phyloP scores from a whole-genome alignment of 2,329 filamentous ascomycete genomes.

The Zymoseptoria pseudotritici region DNA sequence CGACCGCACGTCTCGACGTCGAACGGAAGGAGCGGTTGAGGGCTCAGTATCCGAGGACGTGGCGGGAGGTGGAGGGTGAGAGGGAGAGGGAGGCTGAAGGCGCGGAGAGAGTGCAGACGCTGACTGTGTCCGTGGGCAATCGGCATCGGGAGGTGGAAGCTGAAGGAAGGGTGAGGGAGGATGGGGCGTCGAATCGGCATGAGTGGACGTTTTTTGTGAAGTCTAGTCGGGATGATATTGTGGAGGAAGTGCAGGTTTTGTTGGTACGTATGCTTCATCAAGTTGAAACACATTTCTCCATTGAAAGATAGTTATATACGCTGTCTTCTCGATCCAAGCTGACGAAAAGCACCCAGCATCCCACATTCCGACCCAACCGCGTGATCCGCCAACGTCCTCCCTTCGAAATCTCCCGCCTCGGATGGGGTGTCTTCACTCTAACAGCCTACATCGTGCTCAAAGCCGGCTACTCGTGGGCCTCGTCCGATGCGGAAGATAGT shows the following conservation, averaged over 20 bases:
- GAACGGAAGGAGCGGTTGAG: slow-evolving; percentile 24
- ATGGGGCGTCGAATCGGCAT: slow-evolving; percentile 31
- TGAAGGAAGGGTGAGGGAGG: neutral
- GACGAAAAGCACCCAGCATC: slow-evolving; percentile 27
- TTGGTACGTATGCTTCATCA: neutral
- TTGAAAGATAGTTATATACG: too few species aligned
- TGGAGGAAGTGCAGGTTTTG: slow-evolving; percentile 38
- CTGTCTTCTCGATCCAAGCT: neutral
- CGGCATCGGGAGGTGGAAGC: neutral
- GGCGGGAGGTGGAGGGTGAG: slow-evolving; percentile 31
- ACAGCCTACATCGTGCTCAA: slow-evolving; percentile 36
- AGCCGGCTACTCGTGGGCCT: slow-evolving; percentile 38
- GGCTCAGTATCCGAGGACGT: slow-evolving; percentile 31
- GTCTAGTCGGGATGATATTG: slow-evolving; percentile 37
- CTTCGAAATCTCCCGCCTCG: slow-evolving; percentile 34
- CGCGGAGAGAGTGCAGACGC: slow-evolving; percentile 28
- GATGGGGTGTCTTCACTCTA: slow-evolving; percentile 40
- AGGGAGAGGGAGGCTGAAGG: slow-evolving; percentile 24
- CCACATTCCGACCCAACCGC: slow-evolving; percentile 35
- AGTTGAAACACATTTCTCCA: too few species aligned
- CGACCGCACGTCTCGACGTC: slow-evolving; percentile 28
- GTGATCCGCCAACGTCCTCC: slow-evolving; percentile 31
- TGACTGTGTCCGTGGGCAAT: slow-evolving; percentile 28
- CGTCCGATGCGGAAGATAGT: slow-evolving; percentile 30
- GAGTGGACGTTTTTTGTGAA: slow-evolving; percentile 42